Percentiles rank a stretch among this genome's conserved stretches.
Evolutionary conservation across 371 early-diverging fungal genomes (phyloP).

Genomic region (Apophysomyces elegans): DNA sequence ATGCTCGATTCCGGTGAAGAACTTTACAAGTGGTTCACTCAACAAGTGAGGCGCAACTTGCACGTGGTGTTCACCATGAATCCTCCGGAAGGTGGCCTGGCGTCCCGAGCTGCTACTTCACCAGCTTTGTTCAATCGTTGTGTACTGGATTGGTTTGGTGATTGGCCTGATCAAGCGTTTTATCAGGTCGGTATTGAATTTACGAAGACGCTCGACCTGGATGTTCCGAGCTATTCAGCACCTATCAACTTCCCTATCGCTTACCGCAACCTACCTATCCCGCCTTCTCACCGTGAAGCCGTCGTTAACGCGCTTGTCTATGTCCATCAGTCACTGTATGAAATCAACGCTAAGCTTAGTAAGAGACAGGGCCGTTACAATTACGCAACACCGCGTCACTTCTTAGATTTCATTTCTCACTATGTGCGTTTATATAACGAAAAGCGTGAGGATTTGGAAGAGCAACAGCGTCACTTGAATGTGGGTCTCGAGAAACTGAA

Average conservation of each 20-base stretch:
- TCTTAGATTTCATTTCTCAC: slow-evolving; percentile 95
- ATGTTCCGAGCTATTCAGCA: slow-evolving; percentile 69
- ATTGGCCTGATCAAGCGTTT: slow-evolving; percentile 98
- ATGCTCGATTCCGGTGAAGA: slow-evolving; percentile 96
- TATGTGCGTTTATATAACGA: slow-evolving; percentile 90
- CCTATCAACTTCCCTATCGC: slow-evolving; percentile 81
- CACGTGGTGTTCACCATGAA: slow-evolving; percentile 99
- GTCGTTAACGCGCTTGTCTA: slow-evolving; percentile 91
- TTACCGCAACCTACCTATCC: slow-evolving; percentile 76
- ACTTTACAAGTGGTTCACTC: slow-evolving; percentile 97
- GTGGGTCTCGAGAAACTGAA: slow-evolving; percentile 96
- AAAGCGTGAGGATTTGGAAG: slow-evolving; percentile 95
- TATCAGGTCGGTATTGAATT: slow-evolving; percentile 98
- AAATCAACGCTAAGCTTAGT: slow-evolving; percentile 83
- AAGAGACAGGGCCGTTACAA: slow-evolving; percentile 82
- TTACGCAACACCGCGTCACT: slow-evolving; percentile 97
- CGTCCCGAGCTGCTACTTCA: slow-evolving; percentile 93
- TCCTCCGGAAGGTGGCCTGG: slow-evolving; percentile 95
- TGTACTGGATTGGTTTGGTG: slow-evolving; percentile 99
- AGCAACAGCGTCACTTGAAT: slow-evolving; percentile 97
- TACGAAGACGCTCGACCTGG: slow-evolving; percentile 89
- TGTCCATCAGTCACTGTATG: slow-evolving; percentile 90
- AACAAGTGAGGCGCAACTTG: slow-evolving; percentile 94
- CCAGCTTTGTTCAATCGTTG: slow-evolving; percentile 99
- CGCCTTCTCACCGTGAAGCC: slow-evolving; percentile 83